Evolutionary conservation across 306 rosid genomes (phyloP), one percentile per base, ranked within the genome.

Genomic region (Prunus mume): DNA sequence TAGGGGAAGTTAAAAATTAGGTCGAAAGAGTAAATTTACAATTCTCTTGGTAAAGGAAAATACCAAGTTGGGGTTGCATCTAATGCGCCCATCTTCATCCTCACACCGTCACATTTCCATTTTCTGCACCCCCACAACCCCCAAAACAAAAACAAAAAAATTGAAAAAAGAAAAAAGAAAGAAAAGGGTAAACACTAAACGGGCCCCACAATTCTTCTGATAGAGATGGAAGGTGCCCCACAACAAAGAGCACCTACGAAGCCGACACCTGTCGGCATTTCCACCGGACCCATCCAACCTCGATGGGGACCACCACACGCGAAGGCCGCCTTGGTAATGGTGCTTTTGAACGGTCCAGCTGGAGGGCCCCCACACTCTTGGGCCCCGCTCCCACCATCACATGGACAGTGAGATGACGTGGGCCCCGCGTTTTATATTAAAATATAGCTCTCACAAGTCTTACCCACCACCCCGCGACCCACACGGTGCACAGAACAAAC

Each of bases 361-460:
- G 65, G 15, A 4, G 4, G 75, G 79, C 22, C 79, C 73, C 76
- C 73, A 13, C 32, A 24, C 25, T 47, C 41, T 83, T 72, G 76
- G 79, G 80, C 79, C 84, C 87, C 76, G 64, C 73, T 58, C 73
- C 79, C 76, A 60, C 79, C 70, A 54, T 60, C 83, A 76, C 81
- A 83, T 83, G 78, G 64, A 60, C 43, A 61, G 32, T 8, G 66
- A 67, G 17, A 46, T 32, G 20, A 18, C 13, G 30, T 67, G 69
- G 78, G 41, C 20, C 70, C 70, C 79, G 0, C 46, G 0, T 6
- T 20, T 12, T 13, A 24, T 19, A 27, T 17, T 50, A 38, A 50
- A 69, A 50, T 46, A 45, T 22, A 68, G 25, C 54, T 49, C 18
- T 43, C 62, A 0, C 70, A 24, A 3, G 2, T n/a, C 66, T 43